Conservation (phyloP, 371 early-diverging fungal species). For the Actinomucor elegans region DNA sequence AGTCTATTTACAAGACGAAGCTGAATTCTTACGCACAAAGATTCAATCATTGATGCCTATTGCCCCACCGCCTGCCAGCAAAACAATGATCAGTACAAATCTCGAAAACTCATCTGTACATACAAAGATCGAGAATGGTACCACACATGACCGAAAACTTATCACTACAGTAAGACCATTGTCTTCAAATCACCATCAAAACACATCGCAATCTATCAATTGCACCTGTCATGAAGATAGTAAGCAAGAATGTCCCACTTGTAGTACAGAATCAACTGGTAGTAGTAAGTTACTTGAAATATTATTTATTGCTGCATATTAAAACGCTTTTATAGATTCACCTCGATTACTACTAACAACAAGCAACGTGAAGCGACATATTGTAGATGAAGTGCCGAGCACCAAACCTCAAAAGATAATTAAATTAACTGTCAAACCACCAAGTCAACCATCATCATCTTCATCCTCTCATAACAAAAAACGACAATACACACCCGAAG, state of each 20-base stretch:
- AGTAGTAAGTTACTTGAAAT: too few relatives aligned
- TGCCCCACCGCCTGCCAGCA: neutral
- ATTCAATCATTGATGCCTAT: conserved; percentile 36
- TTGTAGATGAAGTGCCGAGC: neutral
- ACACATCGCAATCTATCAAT: too few relatives aligned
- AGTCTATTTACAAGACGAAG: conserved; percentile 46
- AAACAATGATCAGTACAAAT: neutral
- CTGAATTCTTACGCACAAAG: conserved; percentile 45
- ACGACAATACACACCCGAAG: neutral
- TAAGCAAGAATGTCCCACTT: too few relatives aligned
- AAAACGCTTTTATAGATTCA: neutral
- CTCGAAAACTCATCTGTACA: neutral
- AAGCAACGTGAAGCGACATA: neutral
- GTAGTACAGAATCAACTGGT: too few relatives aligned
- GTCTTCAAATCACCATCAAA: too few relatives aligned
- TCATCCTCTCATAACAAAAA: neutral
- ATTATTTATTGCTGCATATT: too few relatives aligned
- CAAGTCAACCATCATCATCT: neutral
- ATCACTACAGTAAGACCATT: neutral
- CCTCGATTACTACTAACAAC: neutral
- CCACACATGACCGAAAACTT: neutral
- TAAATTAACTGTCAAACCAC: conserved; percentile 26
- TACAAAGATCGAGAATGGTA: too few relatives aligned
- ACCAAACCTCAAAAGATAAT: conserved; percentile 22
- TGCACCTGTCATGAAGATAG: too few relatives aligned